Percentiles rank a stretch among this genome's conserved stretches.
phyloP scores from a whole-genome alignment of 768 basidiomycete genomes.

The Mycena belliarum region DNA sequence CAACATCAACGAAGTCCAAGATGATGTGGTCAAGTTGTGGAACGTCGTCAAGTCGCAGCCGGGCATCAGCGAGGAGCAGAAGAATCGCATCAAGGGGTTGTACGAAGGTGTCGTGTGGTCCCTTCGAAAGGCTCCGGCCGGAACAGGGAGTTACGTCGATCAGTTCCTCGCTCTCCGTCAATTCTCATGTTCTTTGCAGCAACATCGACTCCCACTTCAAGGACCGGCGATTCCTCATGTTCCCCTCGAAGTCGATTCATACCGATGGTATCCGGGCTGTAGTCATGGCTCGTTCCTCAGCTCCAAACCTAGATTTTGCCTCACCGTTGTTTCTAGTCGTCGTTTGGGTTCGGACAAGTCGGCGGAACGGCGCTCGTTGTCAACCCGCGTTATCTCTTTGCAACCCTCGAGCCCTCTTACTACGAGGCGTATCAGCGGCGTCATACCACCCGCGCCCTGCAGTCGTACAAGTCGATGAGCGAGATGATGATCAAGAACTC shows the following conservation, averaged over 20 bases:
- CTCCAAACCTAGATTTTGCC: neutral
- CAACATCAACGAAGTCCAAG: slow-evolving; percentile 97
- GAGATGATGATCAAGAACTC: slow-evolving; percentile 95
- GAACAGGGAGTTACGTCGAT: slow-evolving; percentile 82
- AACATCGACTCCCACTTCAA: slow-evolving; percentile 94
- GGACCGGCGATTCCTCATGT: slow-evolving; percentile 88
- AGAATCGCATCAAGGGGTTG: slow-evolving; percentile 89
- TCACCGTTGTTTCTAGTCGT: slow-evolving; percentile 55
- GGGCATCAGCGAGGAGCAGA: slow-evolving; percentile 95
- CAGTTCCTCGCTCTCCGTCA: neutral
- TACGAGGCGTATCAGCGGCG: slow-evolving; percentile 77
- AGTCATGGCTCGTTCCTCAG: slow-evolving; percentile 66
- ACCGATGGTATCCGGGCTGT: slow-evolving; percentile 91
- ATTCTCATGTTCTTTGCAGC: slow-evolving; percentile 38
- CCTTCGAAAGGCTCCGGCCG: slow-evolving; percentile 79
- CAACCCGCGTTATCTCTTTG: slow-evolving; percentile 90
- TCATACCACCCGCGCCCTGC: slow-evolving; percentile 64
- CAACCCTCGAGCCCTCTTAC: slow-evolving; percentile 72
- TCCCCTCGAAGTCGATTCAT: slow-evolving; percentile 95
- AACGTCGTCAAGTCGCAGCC: slow-evolving; percentile 96
- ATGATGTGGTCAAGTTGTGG: slow-evolving; percentile 96
- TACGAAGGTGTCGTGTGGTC: slow-evolving; percentile 97
- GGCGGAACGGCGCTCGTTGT: slow-evolving; percentile 89
- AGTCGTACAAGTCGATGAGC: slow-evolving; percentile 89
- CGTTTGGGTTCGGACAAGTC: slow-evolving; percentile 98